Evolutionary conservation across 768 basidiomycete species (phyloP), one percentile per base, ranked within the genome.

Genomic region (Asterophora lycoperdoides): DNA sequence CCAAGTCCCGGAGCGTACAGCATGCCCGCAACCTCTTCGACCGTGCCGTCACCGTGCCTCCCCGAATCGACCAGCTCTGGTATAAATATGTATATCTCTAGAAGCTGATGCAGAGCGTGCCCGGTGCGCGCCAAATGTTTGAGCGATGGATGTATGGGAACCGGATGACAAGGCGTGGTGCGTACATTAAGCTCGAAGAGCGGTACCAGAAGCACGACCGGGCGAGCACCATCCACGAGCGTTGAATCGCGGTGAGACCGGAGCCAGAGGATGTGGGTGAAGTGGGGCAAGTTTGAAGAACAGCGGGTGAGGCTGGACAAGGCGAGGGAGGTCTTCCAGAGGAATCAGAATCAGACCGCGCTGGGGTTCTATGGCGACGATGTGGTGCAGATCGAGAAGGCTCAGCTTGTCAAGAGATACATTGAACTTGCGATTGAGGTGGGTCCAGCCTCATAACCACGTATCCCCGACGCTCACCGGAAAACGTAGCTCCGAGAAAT

Each of bases 101-200:
- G 63, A 96, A 99, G 64, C 79, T 99, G 2, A 78, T 99, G 9
- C 88, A 94, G 60, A 98, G 98, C 61, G 86, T 99, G 28, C 83
- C 93, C 1, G 96, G 96, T 32, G 93, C 94, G 1, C 84, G 96
- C 8, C 95, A 98, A 64, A 91, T 98, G 46, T 99, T 98, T 54
- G 96, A 99, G 67, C 81, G 96, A 38, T 99, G 96, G 96, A 95
- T 98, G 93, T 81, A 91, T 98, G 96, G 96, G 96, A 98, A 64
- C 96, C 96, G 1, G 94, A 98, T 60, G 96, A 98, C 79, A 97
- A 97, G 73, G 93, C 95, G 3, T 99, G 95, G 95, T 89, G 92
- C 93, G n/a, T 98, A 95, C 68, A 90, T 98, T 76, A 98, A 99
- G 72, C 76, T 98, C 65, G 96, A 99, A 71, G 84, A 87, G 62